These are phyloP conservation scores for Wickerhamomyces pijperi DNA, from an alignment of 805 yeast genomes.

Conservation along the genomic window DNA sequence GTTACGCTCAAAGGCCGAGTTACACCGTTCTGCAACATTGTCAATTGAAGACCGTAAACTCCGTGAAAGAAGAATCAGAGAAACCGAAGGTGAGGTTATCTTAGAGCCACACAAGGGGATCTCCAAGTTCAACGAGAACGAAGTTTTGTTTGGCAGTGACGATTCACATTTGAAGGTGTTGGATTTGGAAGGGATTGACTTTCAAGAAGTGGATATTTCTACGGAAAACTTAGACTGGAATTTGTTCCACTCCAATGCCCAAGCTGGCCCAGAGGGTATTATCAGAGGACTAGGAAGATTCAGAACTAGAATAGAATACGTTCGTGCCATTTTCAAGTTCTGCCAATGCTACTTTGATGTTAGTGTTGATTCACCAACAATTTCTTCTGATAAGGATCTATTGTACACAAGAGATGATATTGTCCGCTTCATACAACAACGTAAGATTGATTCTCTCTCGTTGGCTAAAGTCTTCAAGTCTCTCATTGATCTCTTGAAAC, in stretches of 20 bases:
- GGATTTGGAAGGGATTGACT: constrained; percentile 20
- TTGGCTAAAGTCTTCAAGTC: constrained; percentile 66
- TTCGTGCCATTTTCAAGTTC: constrained; percentile 55
- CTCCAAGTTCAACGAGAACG: constrained; percentile 36
- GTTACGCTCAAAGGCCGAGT: constrained; percentile 45
- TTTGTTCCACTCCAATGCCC: not conserved
- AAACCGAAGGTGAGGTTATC: constrained; percentile 49
- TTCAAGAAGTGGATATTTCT: constrained; percentile 33
- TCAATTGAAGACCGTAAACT: constrained; percentile 56
- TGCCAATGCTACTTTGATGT: constrained; percentile 49
- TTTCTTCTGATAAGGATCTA: constrained; percentile 20
- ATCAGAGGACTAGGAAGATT: constrained; percentile 41
- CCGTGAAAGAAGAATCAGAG: constrained; percentile 54
- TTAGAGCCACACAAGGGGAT: constrained; percentile 48
- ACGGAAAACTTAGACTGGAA: constrained; percentile 20
- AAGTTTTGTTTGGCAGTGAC: constrained; percentile 14
- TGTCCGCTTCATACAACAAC: not conserved
- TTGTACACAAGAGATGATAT: constrained; percentile 24
- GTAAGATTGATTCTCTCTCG: constrained; percentile 55
- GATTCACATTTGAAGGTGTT: constrained; percentile 18
- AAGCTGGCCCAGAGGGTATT: constrained; percentile 32
- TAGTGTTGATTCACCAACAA: constrained; percentile 4
- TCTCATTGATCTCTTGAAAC: constrained; percentile 57
- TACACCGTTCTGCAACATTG: constrained; percentile 64
- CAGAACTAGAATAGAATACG: constrained; percentile 40